Conservation (phyloP, 2,329 filamentous ascomycete genomes). For the Teratosphaeriaceae sp. region DNA sequence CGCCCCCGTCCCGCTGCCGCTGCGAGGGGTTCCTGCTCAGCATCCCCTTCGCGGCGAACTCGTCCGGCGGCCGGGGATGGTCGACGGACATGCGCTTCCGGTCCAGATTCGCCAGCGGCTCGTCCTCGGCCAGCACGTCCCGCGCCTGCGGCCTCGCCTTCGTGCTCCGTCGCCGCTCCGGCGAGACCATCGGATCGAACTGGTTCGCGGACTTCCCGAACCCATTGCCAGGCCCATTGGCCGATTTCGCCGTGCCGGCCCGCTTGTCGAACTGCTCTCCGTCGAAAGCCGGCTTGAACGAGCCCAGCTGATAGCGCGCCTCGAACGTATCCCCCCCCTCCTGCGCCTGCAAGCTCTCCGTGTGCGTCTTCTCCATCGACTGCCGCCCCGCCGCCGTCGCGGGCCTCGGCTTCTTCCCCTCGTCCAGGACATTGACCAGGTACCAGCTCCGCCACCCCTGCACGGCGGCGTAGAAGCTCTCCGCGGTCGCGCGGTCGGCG, state of each 20-base stretch:
- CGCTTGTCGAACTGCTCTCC: slow-evolving; percentile 49
- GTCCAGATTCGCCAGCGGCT: no score
- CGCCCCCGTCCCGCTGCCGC: slow-evolving; percentile 33
- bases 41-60: slow-evolving; percentile 42
- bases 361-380: no score
- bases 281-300: slow-evolving; percentile 62
- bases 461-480: slow-evolving; percentile 62
- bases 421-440: slow-evolving; percentile 57
- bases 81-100: slow-evolving; percentile 17
- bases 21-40: slow-evolving; percentile 46
- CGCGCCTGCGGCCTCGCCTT: no score
- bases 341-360: no score
- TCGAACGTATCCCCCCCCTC: slow-evolving; percentile 12
- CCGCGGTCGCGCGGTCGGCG: slow-evolving; percentile 61
- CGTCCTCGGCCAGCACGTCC: no score
- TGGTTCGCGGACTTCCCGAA: slow-evolving; percentile 17
- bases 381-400: slow-evolving; percentile 21
- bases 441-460: slow-evolving; percentile 92
- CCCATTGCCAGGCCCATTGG: slow-evolving; percentile 3
- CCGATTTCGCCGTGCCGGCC: slow-evolving; percentile 2
- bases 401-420: slow-evolving; percentile 38
- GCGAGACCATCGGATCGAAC: slow-evolving; percentile 17
- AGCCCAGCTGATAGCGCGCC: slow-evolving; percentile 58
- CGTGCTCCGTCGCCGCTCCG: slow-evolving; percentile 11
- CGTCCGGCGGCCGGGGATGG: slow-evolving; percentile 23